phyloP scores from a whole-genome alignment of 768 basidiomycete species.

The Pisolithus tinctorius region DNA sequence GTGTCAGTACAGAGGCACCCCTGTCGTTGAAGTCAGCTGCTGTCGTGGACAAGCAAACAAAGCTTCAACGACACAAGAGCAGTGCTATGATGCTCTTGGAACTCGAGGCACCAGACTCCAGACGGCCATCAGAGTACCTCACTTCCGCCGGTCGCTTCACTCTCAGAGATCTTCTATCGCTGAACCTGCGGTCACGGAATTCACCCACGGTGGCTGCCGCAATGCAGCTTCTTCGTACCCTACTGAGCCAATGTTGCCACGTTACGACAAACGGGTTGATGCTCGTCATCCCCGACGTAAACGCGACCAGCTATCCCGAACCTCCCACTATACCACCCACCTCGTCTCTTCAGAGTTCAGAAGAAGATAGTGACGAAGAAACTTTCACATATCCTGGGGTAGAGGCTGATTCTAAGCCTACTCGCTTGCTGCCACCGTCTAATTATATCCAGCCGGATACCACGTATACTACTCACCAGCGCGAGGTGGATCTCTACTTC shows the following conservation, averaged over 20 bases:
- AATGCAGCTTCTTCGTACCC: constrained; percentile 71
- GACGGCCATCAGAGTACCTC: constrained; percentile 73
- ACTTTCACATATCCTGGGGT: constrained; percentile 37
- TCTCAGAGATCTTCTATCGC: constrained; percentile 78
- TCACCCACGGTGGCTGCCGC: constrained; percentile 68
- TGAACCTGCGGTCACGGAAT: constrained; percentile 66
- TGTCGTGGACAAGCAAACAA: constrained; percentile 35
- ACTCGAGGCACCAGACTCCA: constrained; percentile 70
- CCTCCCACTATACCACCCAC: constrained; percentile 36
- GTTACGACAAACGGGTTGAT: constrained; percentile 63
- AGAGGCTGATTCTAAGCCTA: constrained; percentile 13
- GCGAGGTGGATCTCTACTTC: constrained; percentile 77
- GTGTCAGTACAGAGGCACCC: constrained; percentile 38
- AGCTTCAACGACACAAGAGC: constrained; percentile 63
- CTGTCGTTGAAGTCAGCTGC: constrained; percentile 26
- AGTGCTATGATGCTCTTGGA: constrained; percentile 89
- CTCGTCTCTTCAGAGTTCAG: constrained; percentile 13
- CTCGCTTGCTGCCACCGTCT: constrained; percentile 8
- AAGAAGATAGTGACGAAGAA: constrained; percentile 48
- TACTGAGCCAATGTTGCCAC: constrained; percentile 64
- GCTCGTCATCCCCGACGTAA: constrained; percentile 58
- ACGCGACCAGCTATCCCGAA: constrained; percentile 70
- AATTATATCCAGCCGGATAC: constrained; percentile 58
- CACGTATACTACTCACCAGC: constrained; percentile 74
- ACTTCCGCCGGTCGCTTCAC: constrained; percentile 86